These are phyloP conservation scores for Tolypocladium ovalisporum DNA, from an alignment of 2,329 filamentous ascomycete species.

Conservation along the genomic window DNA sequence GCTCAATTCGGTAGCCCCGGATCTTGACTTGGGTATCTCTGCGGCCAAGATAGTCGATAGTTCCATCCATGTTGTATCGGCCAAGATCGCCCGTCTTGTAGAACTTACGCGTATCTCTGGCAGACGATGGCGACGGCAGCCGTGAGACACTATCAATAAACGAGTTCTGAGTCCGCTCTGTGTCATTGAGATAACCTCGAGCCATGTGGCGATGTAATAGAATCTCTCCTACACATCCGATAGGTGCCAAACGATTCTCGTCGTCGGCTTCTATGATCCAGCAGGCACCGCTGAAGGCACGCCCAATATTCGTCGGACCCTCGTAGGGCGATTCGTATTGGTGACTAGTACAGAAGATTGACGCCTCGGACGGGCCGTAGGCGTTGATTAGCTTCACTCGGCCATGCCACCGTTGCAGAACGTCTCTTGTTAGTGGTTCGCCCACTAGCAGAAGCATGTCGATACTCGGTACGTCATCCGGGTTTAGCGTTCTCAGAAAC, in stretches of 20 bases:
- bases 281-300: background rate
- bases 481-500: background rate
- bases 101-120: background rate
- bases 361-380: background rate
- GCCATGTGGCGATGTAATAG: background rate
- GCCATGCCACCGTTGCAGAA: background rate
- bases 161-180: background rate
- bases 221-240: background rate
- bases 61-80: conserved; percentile 17
- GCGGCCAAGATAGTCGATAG: conserved; percentile 9
- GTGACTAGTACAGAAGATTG: background rate
- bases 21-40: conserved; percentile 16
- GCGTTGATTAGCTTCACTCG: background rate
- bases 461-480: conserved; percentile 1
- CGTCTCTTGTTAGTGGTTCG: conserved; percentile 1
- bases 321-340: background rate
- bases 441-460: conserved; percentile 2
- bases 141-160: background rate
- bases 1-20: conserved; percentile 10
- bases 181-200: background rate
- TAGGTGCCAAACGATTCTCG: background rate
- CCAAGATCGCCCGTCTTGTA: conserved; percentile 11
- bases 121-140: background rate
- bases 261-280: background rate
- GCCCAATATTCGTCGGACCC: background rate